A percentile compares a stretch with the other conserved stretches of the same genome.
phyloP scores from a whole-genome alignment of 345 rosid genomes.

The Eucalyptus sp. region DNA sequence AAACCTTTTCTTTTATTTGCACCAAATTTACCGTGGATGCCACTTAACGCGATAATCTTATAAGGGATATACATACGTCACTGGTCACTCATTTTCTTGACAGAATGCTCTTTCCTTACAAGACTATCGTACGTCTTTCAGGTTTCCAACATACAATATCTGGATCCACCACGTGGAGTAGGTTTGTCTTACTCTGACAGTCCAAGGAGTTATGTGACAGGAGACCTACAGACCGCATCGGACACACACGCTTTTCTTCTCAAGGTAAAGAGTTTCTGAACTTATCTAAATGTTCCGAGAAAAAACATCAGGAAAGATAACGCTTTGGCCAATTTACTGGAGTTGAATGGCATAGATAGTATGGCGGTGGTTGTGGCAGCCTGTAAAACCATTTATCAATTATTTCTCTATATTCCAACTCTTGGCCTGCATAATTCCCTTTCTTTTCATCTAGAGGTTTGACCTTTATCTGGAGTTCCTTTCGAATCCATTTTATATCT shows the following conservation, averaged over 20 bases:
- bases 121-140: background rate
- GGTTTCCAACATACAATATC: conserved; percentile 42
- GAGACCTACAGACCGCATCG: conserved; percentile 24
- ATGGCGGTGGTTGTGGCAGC: background rate
- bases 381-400: background rate
- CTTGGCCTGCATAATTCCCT: background rate
- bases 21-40: background rate
- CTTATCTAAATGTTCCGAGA: background rate
- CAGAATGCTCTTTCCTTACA: background rate
- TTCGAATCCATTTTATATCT: conserved; percentile 23
- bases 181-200: conserved; percentile 33
- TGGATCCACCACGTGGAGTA: conserved; percentile 53
- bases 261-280: conserved; percentile 10
- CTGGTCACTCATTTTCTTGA: background rate
- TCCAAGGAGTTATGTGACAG: conserved; percentile 8
- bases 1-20: background rate
- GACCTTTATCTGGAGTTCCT: conserved; percentile 21
- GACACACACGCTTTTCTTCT: conserved; percentile 38
- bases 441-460: conserved; percentile 21
- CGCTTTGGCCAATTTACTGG: background rate
- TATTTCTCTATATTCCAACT: background rate
- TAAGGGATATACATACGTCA: background rate
- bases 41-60: background rate
- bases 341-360: background rate
- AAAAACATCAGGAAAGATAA: background rate